Conservation (phyloP, 257 asterid genomes). For the Solanum ossicruentum region DNA sequence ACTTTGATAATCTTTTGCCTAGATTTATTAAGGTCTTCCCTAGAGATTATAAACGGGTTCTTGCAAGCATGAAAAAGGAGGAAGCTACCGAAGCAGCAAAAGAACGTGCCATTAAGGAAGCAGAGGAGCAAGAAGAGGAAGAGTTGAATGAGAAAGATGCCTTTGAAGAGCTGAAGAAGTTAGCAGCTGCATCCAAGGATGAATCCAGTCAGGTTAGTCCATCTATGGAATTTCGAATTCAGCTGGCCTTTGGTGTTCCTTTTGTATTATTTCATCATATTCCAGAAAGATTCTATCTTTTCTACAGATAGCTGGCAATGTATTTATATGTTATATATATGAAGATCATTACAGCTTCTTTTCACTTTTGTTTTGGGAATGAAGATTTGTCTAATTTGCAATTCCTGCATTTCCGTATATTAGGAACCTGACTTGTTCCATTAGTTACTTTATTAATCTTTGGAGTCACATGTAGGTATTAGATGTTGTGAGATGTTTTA, state of each 20-base stretch:
- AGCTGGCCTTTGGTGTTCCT: neutral
- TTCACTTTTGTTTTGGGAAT: neutral
- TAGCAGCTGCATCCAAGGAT: slow-evolving; percentile 38
- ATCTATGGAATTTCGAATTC: neutral
- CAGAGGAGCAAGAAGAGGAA: slow-evolving; percentile 54
- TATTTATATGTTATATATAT: neutral
- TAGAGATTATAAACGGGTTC: slow-evolving; percentile 75
- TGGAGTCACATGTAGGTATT: neutral
- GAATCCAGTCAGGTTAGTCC: slow-evolving; percentile 35
- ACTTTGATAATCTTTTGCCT: slow-evolving; percentile 63
- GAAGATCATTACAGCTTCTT: neutral
- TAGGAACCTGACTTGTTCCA: neutral
- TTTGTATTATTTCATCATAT: neutral
- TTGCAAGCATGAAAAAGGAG: slow-evolving; percentile 52
- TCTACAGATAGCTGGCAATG: neutral
- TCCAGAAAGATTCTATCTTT: neutral
- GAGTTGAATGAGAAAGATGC: slow-evolving; percentile 72
- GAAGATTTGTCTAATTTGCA: neutral
- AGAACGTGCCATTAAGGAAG: slow-evolving; percentile 40
- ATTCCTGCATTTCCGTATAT: neutral
- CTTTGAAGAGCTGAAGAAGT: slow-evolving; percentile 82
- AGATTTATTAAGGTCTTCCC: slow-evolving; percentile 90
- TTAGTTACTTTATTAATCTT: neutral
- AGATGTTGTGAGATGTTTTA: neutral
- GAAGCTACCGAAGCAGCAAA: slow-evolving; percentile 33